Base-by-base conservation (phyloP, 257 asterid species). In the Capsicum baccatum region DNA sequence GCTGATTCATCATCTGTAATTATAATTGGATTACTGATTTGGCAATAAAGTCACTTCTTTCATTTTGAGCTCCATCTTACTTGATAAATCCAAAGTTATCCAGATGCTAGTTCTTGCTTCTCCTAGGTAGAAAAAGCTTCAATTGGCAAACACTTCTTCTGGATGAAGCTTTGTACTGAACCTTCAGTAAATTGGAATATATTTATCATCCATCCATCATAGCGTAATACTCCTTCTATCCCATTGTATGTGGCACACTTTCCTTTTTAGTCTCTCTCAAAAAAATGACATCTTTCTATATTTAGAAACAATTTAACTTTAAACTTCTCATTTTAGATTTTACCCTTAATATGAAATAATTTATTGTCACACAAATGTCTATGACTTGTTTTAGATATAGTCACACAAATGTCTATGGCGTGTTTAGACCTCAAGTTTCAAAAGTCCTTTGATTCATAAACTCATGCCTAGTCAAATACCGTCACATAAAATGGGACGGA, bases 91-190 rank as follows among this genome's bases (percentile, higher is more conserved):
- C 13, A 11, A 58, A 21, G 81, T 74, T 50, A 19, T 21, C 21
- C 63, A 52, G 15, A 52, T 52, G 63, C 26, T 52, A 76, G 47
- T 76, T 76, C 47, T 70, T 17, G 56, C 56, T 44, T 70, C 6
- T 70, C 9, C 56, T 70, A 17, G 79, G 56, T 44, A 70, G 7
- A 50, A 52, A 19, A 76, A 21, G 58, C n/a, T 50, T 11, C 26
- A 50, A 13, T 50, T 48, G 60, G 47, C 62, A 12, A 13, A 52
- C 47, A 19, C 0, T 21, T 74, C 62, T 74, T 42, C 79, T 17
- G 9, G 79, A 42, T 44, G 79, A 70, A 70, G 79, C 79, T 39
- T 70, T 70, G 15, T 70, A 42, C 54, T 16, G 14, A 56, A 70
- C 35, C 35, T 70, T 70, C 52, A 50, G 81, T 54, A 52, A 21